These are phyloP conservation scores for Lolium multiflorum DNA, from an alignment of 176 grass and related monocot species.

Conservation along the genomic window DNA sequence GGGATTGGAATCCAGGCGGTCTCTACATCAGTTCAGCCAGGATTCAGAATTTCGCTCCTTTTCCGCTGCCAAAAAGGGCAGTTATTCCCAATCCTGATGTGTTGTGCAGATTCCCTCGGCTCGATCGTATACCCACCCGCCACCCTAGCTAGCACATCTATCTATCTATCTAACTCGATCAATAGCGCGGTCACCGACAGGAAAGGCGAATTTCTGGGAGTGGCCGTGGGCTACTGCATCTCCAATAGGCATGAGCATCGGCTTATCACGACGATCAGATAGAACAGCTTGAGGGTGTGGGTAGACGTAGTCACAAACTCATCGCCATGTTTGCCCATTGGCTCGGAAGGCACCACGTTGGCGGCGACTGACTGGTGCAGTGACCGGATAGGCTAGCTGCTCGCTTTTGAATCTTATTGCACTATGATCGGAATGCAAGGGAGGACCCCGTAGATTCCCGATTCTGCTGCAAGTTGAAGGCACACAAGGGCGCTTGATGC, in stretches of 20 bases:
- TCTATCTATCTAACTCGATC: not conserved
- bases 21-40: conserved; percentile 25
- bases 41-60: conserved; percentile 46
- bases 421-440: not conserved
- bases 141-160: conserved; percentile 26
- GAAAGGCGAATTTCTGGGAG: conserved; percentile 7
- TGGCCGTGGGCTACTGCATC: not conserved
- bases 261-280: conserved; percentile 6
- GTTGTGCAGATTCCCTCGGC: conserved; percentile 3
- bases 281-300: not conserved
- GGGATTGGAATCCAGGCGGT: conserved; percentile 38
- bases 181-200: not conserved
- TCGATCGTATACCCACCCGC: conserved; percentile 30
- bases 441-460: not conserved
- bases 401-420: conserved; percentile 1
- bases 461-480: not conserved
- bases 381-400: not conserved
- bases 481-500: not conserved
- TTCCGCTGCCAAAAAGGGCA: not conserved
- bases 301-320: conserved; percentile 15
- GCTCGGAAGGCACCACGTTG: not conserved
- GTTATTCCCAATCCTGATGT: not conserved
- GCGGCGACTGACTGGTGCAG: not conserved
- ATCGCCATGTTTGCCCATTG: not conserved
- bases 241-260: conserved; percentile 3